Evolutionary conservation across 345 rosid genomes (phyloP).

Genomic region (Eucalyptus albens): DNA sequence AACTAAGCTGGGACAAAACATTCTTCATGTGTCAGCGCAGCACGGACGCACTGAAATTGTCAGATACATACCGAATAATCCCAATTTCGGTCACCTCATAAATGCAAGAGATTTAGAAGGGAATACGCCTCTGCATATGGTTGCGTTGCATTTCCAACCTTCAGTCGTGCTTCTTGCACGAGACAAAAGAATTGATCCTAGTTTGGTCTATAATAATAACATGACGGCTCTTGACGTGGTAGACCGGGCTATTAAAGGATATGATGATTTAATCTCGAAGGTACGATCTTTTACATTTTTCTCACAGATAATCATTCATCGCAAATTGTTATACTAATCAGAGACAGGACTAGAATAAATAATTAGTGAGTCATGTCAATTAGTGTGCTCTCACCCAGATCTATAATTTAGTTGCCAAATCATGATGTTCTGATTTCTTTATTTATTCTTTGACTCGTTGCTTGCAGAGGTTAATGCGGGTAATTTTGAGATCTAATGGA

Average conservation of each 20-base stretch:
- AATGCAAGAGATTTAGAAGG: too few species aligned
- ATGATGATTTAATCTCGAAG: neutral
- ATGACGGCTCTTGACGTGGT: too few species aligned
- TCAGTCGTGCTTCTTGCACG: too few species aligned
- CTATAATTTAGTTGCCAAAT: neutral
- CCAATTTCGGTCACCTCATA: too few species aligned
- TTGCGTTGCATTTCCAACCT: rapidly evolving
- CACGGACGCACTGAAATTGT: rapidly evolving
- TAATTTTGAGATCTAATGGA: rapidly evolving
- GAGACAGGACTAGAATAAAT: neutral
- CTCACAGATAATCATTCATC: neutral
- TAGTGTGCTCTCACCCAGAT: neutral
- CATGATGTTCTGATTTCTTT: too few species aligned
- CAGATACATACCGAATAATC: too few species aligned
- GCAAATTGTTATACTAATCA: neutral
- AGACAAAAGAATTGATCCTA: too few species aligned
- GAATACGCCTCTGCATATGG: too few species aligned
- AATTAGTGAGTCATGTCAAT: neutral
- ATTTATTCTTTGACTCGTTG: neutral
- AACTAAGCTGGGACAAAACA: neutral
- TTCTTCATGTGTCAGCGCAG: neutral
- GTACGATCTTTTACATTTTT: neutral
- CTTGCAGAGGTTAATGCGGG: rapidly evolving
- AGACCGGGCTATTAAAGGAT: rapidly evolving
- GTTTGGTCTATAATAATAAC: too few species aligned